Percentiles rank a stretch among this genome's conserved stretches.
These are phyloP conservation scores for Pleurotus ostreatus DNA, from an alignment of 768 basidiomycete genomes.

Conservation along the genomic window DNA sequence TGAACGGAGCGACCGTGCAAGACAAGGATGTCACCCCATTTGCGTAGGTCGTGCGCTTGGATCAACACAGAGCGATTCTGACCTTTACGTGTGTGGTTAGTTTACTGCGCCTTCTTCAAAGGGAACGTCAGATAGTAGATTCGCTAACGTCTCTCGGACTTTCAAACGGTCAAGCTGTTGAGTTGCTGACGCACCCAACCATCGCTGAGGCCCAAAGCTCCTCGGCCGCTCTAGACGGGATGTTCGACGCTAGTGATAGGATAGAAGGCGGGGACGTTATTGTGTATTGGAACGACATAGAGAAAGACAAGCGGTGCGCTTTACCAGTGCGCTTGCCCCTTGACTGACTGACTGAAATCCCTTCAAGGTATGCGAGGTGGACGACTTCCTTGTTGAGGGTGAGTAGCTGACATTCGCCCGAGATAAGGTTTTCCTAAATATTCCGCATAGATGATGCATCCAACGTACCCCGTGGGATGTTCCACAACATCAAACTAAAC, in stretches of 20 bases:
- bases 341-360: neutral
- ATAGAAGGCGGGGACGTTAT: conserved; percentile 71
- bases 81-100: neutral
- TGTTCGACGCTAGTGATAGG: conserved; percentile 92
- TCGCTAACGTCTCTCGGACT: conserved; percentile 63
- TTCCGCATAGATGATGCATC: conserved; percentile 40
- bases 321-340: neutral
- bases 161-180: conserved; percentile 59
- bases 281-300: conserved; percentile 89
- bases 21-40: conserved; percentile 70
- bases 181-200: conserved; percentile 62
- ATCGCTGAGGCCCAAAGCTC: conserved; percentile 51
- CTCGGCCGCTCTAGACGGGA: conserved; percentile 51
- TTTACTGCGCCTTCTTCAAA: conserved; percentile 57
- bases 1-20: conserved; percentile 69
- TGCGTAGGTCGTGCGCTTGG: conserved; percentile 14
- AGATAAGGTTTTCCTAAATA: no score
- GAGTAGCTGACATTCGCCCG: conserved; percentile 14
- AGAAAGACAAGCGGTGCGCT: conserved; percentile 67
- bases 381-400: conserved; percentile 47
- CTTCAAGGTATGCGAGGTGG: conserved; percentile 47
- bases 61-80: no score
- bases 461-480: conserved; percentile 75
- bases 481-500: conserved; percentile 73
- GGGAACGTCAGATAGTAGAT: conserved; percentile 61